Evolutionary conservation across 1,139 yeast species (phyloP), one percentile per base, ranked within the genome.

Genomic region (Debaryomyces robertsiae): DNA sequence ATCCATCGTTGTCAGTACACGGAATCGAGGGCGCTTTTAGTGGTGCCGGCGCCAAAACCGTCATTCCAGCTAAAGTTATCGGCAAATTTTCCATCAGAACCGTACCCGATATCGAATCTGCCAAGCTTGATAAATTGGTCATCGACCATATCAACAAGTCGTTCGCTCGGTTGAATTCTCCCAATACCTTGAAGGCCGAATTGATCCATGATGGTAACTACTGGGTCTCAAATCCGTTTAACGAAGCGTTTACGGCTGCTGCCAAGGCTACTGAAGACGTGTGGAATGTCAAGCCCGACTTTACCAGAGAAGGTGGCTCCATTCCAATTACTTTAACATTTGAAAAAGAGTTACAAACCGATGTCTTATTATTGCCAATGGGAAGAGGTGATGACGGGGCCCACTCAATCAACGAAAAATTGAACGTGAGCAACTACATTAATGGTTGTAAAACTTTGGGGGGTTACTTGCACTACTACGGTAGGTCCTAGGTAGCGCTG

Each of bases 331-430:
- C 98, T 30, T 71, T 93, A 54, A 83, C 95, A 36, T 93, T 93
- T 69, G 96, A 93, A 72, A 76, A 89, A 57, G 82, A 83, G 60
- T 78, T 93, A 58, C 83, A 86, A 55, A 86, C 95, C 30, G 84
- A 83, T 51, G 98, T 91, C 27, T 75, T 93, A 50, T 74, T 93
- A 58, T 78, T 93, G 55, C 98, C 98, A 50, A 87, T 93, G 87
- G 98, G 98, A 52, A 84, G 95, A 68, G 98, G 98, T 55, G 98
- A 93, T 61, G 99, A 94, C 58, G 98, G 98, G 54, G 98, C 99
- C 38, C 99, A 94, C 65, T 89, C 97, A 22, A 89, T 93, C 57
- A 93, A 93, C 61, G 99, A 94, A 69, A 94, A 94, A 73, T 72
- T 94, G 58, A 86, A 94, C 62, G 73, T 89, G 40, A 70, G 86